These are phyloP conservation scores for Arthrobotrys conoides DNA, from an alignment of 2,329 filamentous ascomycete species.

Conservation along the genomic window DNA sequence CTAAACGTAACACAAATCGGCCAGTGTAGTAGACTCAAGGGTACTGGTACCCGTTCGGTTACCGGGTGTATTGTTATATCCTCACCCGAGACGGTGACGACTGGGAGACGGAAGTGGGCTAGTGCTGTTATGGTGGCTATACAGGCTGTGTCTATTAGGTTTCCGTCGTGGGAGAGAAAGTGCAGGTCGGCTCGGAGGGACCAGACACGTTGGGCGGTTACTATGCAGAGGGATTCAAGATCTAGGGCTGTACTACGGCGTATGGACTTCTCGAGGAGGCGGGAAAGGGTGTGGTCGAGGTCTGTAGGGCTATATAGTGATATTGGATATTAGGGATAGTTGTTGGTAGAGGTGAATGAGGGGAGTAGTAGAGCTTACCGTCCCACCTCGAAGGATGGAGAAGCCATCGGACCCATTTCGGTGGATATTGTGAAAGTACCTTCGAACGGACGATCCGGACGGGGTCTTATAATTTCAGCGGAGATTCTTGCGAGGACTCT, in stretches of 20 bases:
- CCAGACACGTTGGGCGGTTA: conserved; percentile 92
- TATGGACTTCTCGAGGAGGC: conserved; percentile 92
- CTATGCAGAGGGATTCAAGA: conserved; percentile 93
- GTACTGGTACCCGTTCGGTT: conserved; percentile 89
- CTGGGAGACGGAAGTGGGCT: conserved; percentile 90
- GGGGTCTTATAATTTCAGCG: conserved; percentile 87
- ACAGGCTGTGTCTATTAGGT: conserved; percentile 87
- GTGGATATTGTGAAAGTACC: conserved; percentile 93
- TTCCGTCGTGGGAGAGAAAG: conserved; percentile 90
- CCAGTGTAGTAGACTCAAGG: conserved; percentile 89
- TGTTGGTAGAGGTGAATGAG: background rate
- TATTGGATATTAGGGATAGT: conserved; percentile 48
- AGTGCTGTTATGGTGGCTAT: conserved; percentile 89
- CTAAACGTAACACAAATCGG: conserved; percentile 92
- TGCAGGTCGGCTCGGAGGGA: conserved; percentile 91
- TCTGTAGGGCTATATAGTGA: conserved; percentile 77
- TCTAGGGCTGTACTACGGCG: conserved; percentile 92
- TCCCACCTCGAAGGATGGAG: conserved; percentile 88
- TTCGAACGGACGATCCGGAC: conserved; percentile 90
- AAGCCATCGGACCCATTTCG: conserved; percentile 92
- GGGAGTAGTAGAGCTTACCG: conserved; percentile 69
- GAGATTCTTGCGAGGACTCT: conserved; percentile 89
- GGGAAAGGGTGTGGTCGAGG: conserved; percentile 85
- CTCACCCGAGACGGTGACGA: conserved; percentile 87
- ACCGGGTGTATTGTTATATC: conserved; percentile 85